Base-by-base conservation (phyloP, 305 asterid genomes). In the Lippia alba region DNA sequence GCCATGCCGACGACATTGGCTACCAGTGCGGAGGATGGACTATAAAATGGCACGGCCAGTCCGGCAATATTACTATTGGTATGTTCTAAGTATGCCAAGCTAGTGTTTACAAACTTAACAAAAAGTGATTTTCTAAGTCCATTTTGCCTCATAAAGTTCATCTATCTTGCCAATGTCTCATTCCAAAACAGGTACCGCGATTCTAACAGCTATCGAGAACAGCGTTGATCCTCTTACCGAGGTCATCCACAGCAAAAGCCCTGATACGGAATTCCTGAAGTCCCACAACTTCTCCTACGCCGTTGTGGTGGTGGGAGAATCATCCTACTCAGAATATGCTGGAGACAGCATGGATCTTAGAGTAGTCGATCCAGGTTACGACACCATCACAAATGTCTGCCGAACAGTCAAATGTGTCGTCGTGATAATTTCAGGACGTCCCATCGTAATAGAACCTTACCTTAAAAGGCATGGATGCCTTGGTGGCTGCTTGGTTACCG, bases 11-110 rank as follows among this genome's bases (percentile, higher is more conserved):
- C 12, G 79, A 87, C 56, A 76, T 85, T 2, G 94, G 91, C 33
- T 79, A 85, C 19, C 94, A 87, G 57, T 87, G 94, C 34, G 94
- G 94, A 53, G 94, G 94, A 67, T 87, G 91, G 91, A 87, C 94
- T 14, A 85, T 87, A 4, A 75, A 72, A 36, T 87, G 89, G 91
- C 24, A 62, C 9, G 94, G 94, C 24, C 73, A 36, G 15, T 64
- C 84, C 0, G 91, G 91, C 56, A 73, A 87, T 72, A 79, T 71
- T 14, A 87, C 89, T 55, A 65, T 55, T 17, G 94, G 90, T 85
- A 73, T 51, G 56, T 16, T 16, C 12, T 0, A 11, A 44, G 49
- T 36, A 36, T 36, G 8, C 5, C 9, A 8, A 36, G 41, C 8
- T 36, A 36, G 6, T 36, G 41, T 36, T 36, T 36, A 4, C 41